phyloP scores from a whole-genome alignment of 768 basidiomycete species.

The Clitopilus passeckerianus region DNA sequence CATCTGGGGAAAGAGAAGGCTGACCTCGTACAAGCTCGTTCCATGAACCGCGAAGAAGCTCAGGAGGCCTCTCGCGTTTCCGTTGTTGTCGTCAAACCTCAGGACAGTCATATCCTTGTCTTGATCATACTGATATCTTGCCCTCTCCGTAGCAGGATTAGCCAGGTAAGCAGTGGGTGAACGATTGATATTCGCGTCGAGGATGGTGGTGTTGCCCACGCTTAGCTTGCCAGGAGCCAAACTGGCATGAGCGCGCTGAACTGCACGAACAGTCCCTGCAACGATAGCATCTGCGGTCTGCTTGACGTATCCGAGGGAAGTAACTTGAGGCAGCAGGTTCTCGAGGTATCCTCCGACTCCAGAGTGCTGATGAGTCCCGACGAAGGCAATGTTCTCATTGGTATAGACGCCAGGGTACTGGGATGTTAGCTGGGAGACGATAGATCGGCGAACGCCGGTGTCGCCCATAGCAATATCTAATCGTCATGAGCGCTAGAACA shows the following conservation, averaged over 20 bases:
- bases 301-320: conserved; percentile 67
- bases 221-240: conserved; percentile 56
- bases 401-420: conserved; percentile 63
- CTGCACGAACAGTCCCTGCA: conserved; percentile 62
- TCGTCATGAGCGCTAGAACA: neutral
- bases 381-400: conserved; percentile 68
- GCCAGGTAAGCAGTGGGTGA: conserved; percentile 74
- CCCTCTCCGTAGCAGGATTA: conserved; percentile 69
- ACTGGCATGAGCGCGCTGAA: conserved; percentile 59
- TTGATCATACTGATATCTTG: conserved; percentile 61
- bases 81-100: conserved; percentile 54
- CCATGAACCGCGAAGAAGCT: conserved; percentile 80
- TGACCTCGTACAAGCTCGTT: conserved; percentile 72
- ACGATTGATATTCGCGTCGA: conserved; percentile 69
- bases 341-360: conserved; percentile 80
- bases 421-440: conserved; percentile 51
- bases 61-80: conserved; percentile 59
- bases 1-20: conserved; percentile 2
- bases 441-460: conserved; percentile 65
- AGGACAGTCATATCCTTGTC: conserved; percentile 72
- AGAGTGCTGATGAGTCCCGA: conserved; percentile 71
- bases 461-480: conserved; percentile 82
- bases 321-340: conserved; percentile 73
- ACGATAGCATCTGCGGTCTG: conserved; percentile 72
- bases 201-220: conserved; percentile 64